Evolutionary conservation across 345 rosid species (phyloP).

Genomic region (Tarenaya hassleriana): DNA sequence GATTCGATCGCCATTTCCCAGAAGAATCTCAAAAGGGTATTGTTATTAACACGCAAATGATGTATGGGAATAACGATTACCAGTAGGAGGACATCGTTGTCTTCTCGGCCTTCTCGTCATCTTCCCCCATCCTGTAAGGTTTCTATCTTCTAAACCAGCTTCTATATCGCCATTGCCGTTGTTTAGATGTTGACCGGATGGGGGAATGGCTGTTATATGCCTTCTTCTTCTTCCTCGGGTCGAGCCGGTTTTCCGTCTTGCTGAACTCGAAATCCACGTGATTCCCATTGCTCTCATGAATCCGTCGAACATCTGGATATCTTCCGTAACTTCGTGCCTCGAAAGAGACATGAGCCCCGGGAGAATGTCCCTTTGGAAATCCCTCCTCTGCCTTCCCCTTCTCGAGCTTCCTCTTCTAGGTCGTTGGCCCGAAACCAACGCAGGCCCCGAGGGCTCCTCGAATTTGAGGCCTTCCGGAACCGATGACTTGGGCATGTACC

Average conservation of each 20-base stretch:
- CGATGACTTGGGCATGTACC: conserved; percentile 33
- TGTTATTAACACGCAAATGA: conserved; percentile 23
- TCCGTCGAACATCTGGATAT: conserved; percentile 64
- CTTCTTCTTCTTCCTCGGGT: conserved; percentile 45
- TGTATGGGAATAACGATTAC: conserved; percentile 26
- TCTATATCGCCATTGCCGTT: conserved; percentile 31
- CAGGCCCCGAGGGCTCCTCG: conserved; percentile 25
- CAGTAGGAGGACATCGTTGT: conserved; percentile 39
- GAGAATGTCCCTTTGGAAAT: conserved; percentile 72
- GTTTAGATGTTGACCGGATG: conserved; percentile 4
- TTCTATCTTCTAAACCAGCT: conserved; percentile 36
- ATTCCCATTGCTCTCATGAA: conserved; percentile 60
- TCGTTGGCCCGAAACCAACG: conserved; percentile 30
- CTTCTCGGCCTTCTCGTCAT: conserved; percentile 73
- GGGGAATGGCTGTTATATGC: conserved; percentile 19
- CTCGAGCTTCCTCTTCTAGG: conserved; percentile 59
- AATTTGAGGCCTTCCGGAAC: conserved; percentile 31
- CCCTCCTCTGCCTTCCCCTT: conserved; percentile 65
- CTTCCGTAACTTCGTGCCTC: conserved; percentile 61
- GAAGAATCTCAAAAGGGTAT: too few species aligned
- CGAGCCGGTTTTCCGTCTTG: conserved; percentile 35
- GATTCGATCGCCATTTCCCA: too few species aligned
- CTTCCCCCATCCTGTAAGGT: conserved; percentile 75
- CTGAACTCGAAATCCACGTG: conserved; percentile 42
- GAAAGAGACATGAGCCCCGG: conserved; percentile 54